phyloP scores from a whole-genome alignment of 164 flowering plant species.

The Aristolochia californica region DNA sequence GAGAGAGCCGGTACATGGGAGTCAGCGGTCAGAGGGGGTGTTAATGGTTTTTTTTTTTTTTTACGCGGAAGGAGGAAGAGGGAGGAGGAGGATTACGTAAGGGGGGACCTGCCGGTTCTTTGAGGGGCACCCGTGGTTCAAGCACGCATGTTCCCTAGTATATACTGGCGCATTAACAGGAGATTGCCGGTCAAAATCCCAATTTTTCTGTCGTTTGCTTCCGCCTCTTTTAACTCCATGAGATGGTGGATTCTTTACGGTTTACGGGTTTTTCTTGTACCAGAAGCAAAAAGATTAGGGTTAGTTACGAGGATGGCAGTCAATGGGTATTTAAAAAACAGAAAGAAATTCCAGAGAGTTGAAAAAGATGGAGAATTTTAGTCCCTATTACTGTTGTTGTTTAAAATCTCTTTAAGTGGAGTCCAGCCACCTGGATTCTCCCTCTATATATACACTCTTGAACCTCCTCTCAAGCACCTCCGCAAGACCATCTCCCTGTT shows the following conservation, averaged over 20 bases:
- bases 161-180: conserved; percentile 1
- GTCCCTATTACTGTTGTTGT: too few species aligned
- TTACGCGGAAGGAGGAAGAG: too few species aligned
- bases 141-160: background rate
- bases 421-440: background rate
- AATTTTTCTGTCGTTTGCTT: background rate
- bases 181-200: conserved; percentile 2
- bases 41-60: background rate
- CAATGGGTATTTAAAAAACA: too few species aligned
- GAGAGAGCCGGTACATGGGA: background rate
- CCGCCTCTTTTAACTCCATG: background rate
- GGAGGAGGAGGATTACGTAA: background rate
- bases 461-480: conserved; percentile 10
- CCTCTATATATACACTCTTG: background rate
- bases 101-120: conserved; percentile 9
- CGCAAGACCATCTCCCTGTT: conserved; percentile 4
- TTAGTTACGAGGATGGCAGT: background rate
- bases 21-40: background rate
- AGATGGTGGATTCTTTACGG: conserved; percentile 4
- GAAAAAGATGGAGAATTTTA: too few species aligned
- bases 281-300: conserved; percentile 1
- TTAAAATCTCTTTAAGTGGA: background rate
- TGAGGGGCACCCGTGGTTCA: conserved; percentile 8
- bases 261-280: conserved; percentile 10
- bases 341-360: too few species aligned